Percentiles rank a stretch among this genome's conserved stretches.
These are phyloP conservation scores for Colletotrichum sp. DNA, from an alignment of 2,329 filamentous ascomycete genomes.

Conservation along the genomic window DNA sequence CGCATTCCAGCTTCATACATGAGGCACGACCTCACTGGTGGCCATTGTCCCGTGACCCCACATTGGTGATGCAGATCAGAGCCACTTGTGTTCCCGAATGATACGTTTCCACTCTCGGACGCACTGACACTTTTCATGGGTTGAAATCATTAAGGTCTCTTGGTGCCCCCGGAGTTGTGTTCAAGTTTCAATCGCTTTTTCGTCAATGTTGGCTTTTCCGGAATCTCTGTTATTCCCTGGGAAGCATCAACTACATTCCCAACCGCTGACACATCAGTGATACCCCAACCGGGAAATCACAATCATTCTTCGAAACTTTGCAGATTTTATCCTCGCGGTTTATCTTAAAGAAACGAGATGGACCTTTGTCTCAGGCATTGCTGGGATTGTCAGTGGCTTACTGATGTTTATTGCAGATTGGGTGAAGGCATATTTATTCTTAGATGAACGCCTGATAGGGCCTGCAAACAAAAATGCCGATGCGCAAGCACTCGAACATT, in stretches of 20 bases:
- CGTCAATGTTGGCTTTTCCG: not conserved
- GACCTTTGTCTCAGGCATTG: rapidly evolving
- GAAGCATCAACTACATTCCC: too few relatives aligned
- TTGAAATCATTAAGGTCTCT: not conserved
- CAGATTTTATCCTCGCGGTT: too few relatives aligned
- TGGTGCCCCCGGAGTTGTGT: not conserved
- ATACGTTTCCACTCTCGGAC: not conserved
- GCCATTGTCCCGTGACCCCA: not conserved
- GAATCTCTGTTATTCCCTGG: not conserved
- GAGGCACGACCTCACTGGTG: not conserved
- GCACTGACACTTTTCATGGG: not conserved
- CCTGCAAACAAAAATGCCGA: not conserved
- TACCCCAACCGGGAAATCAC: not conserved
- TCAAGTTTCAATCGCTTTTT: not conserved
- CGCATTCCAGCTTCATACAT: not conserved
- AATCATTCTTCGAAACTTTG: rapidly evolving
- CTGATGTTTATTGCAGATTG: not conserved
- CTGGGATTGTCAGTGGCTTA: not conserved
- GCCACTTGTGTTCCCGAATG: not conserved
- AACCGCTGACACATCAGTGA: too few relatives aligned
- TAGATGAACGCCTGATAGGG: not conserved
- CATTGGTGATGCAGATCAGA: not conserved
- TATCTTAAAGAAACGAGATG: rapidly evolving
- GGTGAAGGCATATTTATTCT: rapidly evolving
- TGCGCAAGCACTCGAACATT: not conserved